Evolutionary conservation across 139 green algal species (phyloP).

Genomic region (Haematococcus lacustris): DNA sequence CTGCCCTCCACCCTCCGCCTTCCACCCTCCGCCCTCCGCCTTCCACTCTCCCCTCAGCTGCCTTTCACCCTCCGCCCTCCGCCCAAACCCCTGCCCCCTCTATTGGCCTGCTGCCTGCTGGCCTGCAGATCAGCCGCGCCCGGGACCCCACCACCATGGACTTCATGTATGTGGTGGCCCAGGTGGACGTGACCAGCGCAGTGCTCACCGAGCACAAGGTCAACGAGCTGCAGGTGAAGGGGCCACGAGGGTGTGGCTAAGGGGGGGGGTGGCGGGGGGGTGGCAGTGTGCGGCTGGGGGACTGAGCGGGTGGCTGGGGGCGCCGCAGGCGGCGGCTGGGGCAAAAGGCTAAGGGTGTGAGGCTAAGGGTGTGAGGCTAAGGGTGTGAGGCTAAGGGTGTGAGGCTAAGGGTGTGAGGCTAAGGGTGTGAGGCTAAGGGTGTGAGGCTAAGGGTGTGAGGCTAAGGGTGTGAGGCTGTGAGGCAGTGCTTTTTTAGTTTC

Average conservation of each 20-base stretch:
- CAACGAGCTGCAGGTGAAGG: constrained; percentile 1
- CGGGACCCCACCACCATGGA: background rate
- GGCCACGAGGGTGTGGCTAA: background rate
- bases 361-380: background rate
- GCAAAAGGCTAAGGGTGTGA: background rate
- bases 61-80: background rate
- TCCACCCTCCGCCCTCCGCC: too few species aligned
- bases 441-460: too few species aligned
- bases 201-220: constrained; percentile 5
- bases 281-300: background rate
- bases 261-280: too few species aligned
- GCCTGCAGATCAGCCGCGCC: background rate
- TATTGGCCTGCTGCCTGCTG: background rate
- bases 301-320: background rate
- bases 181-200: constrained; percentile 8
- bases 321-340: background rate
- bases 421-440: background rate
- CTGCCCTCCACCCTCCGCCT: too few species aligned
- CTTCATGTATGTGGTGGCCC: constrained; percentile 8
- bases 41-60: background rate
- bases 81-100: background rate
- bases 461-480: too few species aligned
- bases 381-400: background rate
- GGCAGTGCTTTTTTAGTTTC: too few species aligned
- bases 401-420: background rate